These are phyloP conservation scores for Diaporthe helianthi DNA, from an alignment of 2,329 filamentous ascomycete species.

Conservation along the genomic window DNA sequence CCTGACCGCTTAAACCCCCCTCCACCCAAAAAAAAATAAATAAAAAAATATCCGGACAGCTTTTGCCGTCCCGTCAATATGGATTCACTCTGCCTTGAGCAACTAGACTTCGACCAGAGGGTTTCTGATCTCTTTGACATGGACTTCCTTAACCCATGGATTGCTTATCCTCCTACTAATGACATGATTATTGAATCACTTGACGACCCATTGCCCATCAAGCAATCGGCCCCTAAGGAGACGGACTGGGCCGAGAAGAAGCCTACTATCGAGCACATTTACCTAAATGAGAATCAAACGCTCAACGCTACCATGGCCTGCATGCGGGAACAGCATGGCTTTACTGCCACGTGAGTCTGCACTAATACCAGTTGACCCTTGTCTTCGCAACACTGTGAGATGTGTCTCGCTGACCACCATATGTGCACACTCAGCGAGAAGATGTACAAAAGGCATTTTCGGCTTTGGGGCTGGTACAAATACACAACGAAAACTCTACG, in stretches of 20 bases:
- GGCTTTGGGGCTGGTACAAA: conserved; percentile 4
- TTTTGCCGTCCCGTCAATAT: neutral
- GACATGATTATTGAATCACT: neutral
- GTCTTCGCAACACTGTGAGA: no score
- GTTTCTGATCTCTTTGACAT: neutral
- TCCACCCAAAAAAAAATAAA: no score
- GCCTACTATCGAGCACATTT: neutral
- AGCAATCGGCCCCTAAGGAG: neutral
- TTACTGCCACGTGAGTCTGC: neutral
- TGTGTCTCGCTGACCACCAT: neutral
- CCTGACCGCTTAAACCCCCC: neutral
- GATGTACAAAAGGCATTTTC: conserved; percentile 1
- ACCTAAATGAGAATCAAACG: neutral
- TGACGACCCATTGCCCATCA: neutral
- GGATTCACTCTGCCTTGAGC: neutral
- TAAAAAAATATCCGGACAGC: neutral
- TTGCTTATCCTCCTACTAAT: neutral
- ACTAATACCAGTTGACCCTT: no score
- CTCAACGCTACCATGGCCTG: neutral
- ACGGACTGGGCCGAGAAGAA: neutral
- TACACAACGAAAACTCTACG: neutral
- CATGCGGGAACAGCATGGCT: neutral
- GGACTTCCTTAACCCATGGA: neutral
- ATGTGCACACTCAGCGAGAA: neutral
- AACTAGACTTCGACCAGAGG: neutral